A percentile compares a stretch with the other conserved stretches of the same genome.
These are phyloP conservation scores for Aurantiochytrium sp. DNA, from an alignment of 108 stramenopile genomes.

Conservation along the genomic window DNA sequence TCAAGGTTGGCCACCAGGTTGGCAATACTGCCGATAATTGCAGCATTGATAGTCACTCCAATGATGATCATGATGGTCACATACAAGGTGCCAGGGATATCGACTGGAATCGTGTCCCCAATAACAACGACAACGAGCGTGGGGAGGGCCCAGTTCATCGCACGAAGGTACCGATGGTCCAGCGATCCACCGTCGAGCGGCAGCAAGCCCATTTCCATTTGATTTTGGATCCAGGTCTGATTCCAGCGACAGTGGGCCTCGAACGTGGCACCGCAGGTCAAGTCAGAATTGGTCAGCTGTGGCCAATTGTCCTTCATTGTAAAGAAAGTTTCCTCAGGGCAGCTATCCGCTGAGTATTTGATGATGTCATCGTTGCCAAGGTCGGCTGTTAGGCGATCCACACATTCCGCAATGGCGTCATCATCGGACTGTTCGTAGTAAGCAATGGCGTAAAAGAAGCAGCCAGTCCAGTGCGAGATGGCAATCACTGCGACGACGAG, in stretches of 20 bases:
- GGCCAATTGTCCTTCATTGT: background rate
- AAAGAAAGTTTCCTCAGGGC: background rate
- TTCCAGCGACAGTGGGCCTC: constrained; percentile 28
- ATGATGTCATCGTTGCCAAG: background rate
- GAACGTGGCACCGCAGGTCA: background rate
- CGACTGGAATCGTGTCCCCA: constrained; percentile 51
- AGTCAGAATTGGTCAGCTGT: background rate
- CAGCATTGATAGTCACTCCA: constrained; percentile 51
- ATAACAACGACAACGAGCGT: constrained; percentile 53
- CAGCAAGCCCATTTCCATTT: constrained; percentile 38
- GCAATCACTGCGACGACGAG: constrained; percentile 34
- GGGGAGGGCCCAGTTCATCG: constrained; percentile 56
- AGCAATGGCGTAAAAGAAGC: constrained; percentile 49
- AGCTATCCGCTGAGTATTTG: background rate
- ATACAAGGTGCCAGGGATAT: constrained; percentile 44
- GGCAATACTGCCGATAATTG: constrained; percentile 53
- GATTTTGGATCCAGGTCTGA: constrained; percentile 50
- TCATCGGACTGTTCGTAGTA: constrained; percentile 3
- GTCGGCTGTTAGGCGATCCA: background rate
- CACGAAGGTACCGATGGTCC: constrained; percentile 41
- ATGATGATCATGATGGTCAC: constrained; percentile 43
- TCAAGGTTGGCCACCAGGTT: constrained; percentile 52
- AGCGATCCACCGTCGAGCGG: constrained; percentile 34
- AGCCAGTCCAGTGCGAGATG: constrained; percentile 51
- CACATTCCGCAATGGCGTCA: background rate